Evolutionary conservation across 495 filamentous ascomycete species (phyloP), one percentile per base, ranked within the genome.

Genomic region (Penicillium maclennaniae): DNA sequence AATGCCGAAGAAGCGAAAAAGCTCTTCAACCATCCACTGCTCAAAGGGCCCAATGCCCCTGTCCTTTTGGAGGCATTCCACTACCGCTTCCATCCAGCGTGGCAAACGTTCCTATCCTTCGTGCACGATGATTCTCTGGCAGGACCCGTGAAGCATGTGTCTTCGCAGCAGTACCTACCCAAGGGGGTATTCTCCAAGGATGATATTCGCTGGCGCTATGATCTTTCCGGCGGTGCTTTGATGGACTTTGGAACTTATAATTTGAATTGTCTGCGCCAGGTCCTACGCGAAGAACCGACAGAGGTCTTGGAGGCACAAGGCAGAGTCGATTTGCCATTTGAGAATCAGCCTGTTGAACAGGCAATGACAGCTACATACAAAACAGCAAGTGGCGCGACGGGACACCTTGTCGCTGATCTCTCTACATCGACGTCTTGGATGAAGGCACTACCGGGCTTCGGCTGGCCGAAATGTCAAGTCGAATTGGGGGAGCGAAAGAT

Each of bases 31-130:
- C 59, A 65, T 8, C 66, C 66, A 2, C n/a, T 61, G 15, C 46
- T 78, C n/a, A 63, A 44, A 39, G 50, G 55, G 0, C 25, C 52
- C 0, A 44, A 54, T 26, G 68, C 62, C 0, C 63, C 66, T 7
- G 72, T 87, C 9, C 57, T 86, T 0, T 70, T 87, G 3, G 85
- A 88, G 63, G 83, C 83, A 6, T 75, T 82, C 42, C 82, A 84
- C 60, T 70, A 68, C 51, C 63, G 68, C 14, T 87, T 85, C 59
- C 77, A 83, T 44, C 83, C 82, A 3, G 69, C 77, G 6, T 83
- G 76, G 75, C 61, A 70, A 16, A 51, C 52, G 0, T 83, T 83
- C 54, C 68, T 77, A 8, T 59, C 73, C 0, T 61, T 69, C 10
- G 58, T 83, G 21, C 71, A 74, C 38, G 53, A 62, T 1, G 48